A percentile compares a stretch with the other conserved stretches of the same genome.
phyloP scores from a whole-genome alignment of 331 rosid species.

The Rhamnella rubrinervis region DNA sequence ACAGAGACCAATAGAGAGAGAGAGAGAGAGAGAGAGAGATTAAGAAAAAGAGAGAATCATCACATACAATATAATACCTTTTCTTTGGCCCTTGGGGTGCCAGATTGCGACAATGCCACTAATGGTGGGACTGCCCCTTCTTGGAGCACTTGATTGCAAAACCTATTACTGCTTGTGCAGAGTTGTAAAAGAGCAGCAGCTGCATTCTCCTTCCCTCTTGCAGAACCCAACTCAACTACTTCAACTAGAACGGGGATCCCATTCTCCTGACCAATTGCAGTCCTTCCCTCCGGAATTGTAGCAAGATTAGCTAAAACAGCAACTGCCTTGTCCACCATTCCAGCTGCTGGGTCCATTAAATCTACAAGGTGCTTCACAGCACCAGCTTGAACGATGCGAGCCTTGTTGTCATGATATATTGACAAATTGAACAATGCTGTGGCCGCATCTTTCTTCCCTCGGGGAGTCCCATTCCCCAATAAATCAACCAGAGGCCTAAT shows the following conservation, averaged over 20 bases:
- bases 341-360: conserved; percentile 98
- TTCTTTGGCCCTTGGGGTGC: conserved; percentile 96
- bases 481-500: conserved; percentile 83
- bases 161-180: conserved; percentile 53
- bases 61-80: conserved; percentile 47
- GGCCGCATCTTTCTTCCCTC: conserved; percentile 98
- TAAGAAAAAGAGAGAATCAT: neutral
- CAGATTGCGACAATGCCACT: conserved; percentile 84
- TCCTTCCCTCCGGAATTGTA: conserved; percentile 81
- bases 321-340: conserved; percentile 97
- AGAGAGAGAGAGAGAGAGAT: neutral
- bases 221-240: conserved; percentile 96
- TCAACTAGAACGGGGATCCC: conserved; percentile 92
- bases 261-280: conserved; percentile 67
- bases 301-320: conserved; percentile 96
- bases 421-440: conserved; percentile 96
- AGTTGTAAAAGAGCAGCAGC: conserved; percentile 93
- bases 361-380: conserved; percentile 96
- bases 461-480: conserved; percentile 86
- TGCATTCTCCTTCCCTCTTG: conserved; percentile 95
- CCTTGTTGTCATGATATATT: conserved; percentile 80
- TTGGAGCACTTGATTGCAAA: conserved; percentile 67
- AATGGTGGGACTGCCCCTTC: conserved; percentile 97
- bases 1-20: conserved; percentile 1
- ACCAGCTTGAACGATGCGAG: conserved; percentile 87